Percentiles rank a stretch among this genome's conserved stretches.
Conservation (phyloP, 225 moss, liverwort and hornwort genomes). For the Marchantia polymorpha region DNA sequence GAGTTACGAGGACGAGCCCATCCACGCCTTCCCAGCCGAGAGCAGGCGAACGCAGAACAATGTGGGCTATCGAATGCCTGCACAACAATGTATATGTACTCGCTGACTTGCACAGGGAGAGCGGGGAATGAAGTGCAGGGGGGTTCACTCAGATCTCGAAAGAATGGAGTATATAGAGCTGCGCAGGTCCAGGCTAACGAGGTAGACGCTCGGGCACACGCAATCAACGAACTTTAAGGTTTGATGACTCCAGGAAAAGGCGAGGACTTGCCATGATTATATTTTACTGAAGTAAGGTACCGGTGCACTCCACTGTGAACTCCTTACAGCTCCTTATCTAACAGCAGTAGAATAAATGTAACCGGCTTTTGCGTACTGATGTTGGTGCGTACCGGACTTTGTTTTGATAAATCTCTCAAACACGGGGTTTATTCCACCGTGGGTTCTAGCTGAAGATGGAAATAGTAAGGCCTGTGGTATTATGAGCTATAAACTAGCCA, state of each 20-base stretch:
- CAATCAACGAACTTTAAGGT: not conserved
- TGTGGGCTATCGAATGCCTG: not conserved
- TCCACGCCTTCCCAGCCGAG: not conserved
- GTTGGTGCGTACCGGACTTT: not conserved
- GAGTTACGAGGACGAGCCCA: not conserved
- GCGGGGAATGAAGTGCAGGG: not conserved
- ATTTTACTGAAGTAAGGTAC: not conserved
- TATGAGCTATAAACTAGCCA: not conserved
- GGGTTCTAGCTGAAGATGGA: not conserved
- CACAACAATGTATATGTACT: not conserved
- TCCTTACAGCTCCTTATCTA: not conserved
- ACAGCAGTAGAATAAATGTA: not conserved
- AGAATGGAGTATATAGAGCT: constrained; percentile 2
- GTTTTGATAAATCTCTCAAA: not conserved
- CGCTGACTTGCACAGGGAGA: not conserved
- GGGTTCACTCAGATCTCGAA: not conserved
- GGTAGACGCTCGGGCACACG: not conserved
- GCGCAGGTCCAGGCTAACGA: not conserved
- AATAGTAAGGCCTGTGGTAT: not conserved
- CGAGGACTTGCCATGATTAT: not conserved
- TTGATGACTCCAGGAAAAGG: not conserved
- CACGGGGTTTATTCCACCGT: not conserved
- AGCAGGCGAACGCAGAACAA: not conserved
- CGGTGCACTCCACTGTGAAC: not conserved
- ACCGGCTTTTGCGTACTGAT: not conserved